phyloP scores from a whole-genome alignment of 148 eudicot genomes.

The Euryodendron excelsum region DNA sequence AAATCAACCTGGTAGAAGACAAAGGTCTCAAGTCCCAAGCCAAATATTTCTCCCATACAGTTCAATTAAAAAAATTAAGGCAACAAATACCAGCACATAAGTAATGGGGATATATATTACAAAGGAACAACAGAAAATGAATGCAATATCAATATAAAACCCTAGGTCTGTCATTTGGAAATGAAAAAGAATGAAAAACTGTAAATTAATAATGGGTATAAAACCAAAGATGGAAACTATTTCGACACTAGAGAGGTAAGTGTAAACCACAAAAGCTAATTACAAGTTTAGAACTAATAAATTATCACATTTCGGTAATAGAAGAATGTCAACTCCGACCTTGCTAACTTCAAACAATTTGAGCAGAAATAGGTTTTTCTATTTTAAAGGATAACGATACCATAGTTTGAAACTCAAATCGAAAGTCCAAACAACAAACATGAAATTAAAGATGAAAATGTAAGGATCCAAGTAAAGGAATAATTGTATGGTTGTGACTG shows the following conservation, averaged over 20 bases:
- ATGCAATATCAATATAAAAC: neutral
- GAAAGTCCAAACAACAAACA: neutral
- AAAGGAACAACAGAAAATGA: neutral
- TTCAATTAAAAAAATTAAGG: neutral
- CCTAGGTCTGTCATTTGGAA: neutral
- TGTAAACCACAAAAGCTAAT: neutral
- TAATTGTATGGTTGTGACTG: neutral
- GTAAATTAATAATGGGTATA: neutral
- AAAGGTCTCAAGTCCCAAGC: neutral
- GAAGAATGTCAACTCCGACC: neutral
- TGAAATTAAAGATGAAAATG: neutral
- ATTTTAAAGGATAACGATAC: neutral
- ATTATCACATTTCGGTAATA: neutral
- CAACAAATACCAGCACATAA: neutral
- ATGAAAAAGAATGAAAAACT: neutral
- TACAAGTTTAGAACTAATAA: neutral
- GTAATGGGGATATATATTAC: neutral
- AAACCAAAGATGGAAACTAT: neutral
- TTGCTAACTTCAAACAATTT: neutral
- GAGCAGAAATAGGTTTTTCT: neutral
- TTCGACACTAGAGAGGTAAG: neutral
- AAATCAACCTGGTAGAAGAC: constrained; percentile 63
- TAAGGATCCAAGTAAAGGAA: neutral
- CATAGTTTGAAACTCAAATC: neutral
- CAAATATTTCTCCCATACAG: neutral